phyloP scores from a whole-genome alignment of 1,284 basidiomycete species.

The Ustanciosporium gigantosporum region DNA sequence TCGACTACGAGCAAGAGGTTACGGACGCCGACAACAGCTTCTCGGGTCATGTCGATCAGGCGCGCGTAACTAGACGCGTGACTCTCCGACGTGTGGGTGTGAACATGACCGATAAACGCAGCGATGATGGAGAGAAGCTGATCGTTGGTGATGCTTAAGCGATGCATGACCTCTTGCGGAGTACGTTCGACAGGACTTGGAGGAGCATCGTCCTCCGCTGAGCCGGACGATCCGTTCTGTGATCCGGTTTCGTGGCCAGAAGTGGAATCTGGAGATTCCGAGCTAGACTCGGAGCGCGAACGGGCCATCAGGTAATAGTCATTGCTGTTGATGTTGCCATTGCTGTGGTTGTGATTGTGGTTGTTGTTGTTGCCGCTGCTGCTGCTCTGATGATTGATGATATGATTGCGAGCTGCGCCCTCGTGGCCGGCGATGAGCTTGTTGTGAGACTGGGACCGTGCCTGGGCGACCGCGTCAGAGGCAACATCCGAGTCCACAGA shows the following conservation, averaged over 20 bases:
- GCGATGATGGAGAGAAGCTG: slow-evolving; percentile 85
- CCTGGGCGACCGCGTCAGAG: slow-evolving; percentile 21
- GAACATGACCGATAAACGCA: slow-evolving; percentile 93
- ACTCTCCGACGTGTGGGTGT: slow-evolving; percentile 82
- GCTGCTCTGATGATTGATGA: not conserved
- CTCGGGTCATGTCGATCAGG: slow-evolving; percentile 88
- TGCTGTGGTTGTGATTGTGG: not conserved
- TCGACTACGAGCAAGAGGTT: slow-evolving; percentile 90
- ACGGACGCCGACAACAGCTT: slow-evolving; percentile 89
- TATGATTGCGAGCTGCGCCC: too few species aligned
- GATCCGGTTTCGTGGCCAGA: slow-evolving; percentile 63
- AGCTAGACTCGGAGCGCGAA: slow-evolving; percentile 33
- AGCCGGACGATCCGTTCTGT: slow-evolving; percentile 65
- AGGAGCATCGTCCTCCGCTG: slow-evolving; percentile 68
- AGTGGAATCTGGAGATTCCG: slow-evolving; percentile 36
- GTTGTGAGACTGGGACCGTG: slow-evolving; percentile 23
- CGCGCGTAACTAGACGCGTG: slow-evolving; percentile 85
- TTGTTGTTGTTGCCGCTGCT: not conserved
- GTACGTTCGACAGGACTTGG: slow-evolving; percentile 72
- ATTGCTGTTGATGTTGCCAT: not conserved
- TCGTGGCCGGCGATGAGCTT: slow-evolving; percentile 11
- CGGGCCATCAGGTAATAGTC: slow-evolving; percentile 12
- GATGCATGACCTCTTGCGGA: slow-evolving; percentile 65
- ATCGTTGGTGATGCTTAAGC: slow-evolving; percentile 67
- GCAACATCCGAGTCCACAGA: slow-evolving; percentile 23